These are phyloP conservation scores for Samsoniella hepiali DNA, from an alignment of 2,329 filamentous ascomycete genomes.

Conservation along the genomic window DNA sequence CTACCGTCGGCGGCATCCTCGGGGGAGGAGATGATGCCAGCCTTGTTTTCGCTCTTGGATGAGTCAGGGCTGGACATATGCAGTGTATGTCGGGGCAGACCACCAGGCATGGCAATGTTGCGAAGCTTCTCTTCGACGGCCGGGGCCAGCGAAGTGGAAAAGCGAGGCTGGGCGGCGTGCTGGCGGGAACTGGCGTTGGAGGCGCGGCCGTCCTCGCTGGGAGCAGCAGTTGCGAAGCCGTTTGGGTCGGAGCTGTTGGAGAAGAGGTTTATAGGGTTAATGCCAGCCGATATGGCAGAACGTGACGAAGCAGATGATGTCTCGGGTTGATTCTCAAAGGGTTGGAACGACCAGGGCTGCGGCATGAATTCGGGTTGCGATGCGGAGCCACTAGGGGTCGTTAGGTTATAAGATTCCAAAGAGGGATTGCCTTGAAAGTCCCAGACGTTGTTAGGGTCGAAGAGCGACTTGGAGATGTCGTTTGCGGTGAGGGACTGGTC, in stretches of 20 bases:
- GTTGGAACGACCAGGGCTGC: constrained; percentile 34
- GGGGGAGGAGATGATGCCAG: constrained; percentile 56
- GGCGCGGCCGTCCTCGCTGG: constrained; percentile 25
- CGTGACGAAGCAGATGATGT: constrained; percentile 5
- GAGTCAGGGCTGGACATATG: constrained; percentile 58
- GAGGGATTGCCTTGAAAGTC: constrained; percentile 47
- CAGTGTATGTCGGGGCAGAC: constrained; percentile 58
- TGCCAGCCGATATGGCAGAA: constrained; percentile 31
- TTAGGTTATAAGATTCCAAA: constrained; percentile 43
- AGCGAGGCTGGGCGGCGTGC: constrained; percentile 1
- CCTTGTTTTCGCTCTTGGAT: constrained; percentile 45
- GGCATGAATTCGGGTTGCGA: constrained; percentile 32
- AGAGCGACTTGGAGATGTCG: constrained; percentile 37
- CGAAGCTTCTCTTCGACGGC: constrained; percentile 60
- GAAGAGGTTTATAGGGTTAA: constrained; percentile 28
- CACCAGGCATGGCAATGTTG: constrained; percentile 62
- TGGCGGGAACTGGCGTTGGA: constrained; percentile 9
- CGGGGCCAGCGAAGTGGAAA: constrained; percentile 43
- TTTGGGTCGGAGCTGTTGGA: constrained; percentile 28
- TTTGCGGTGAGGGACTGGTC: constrained; percentile 30
- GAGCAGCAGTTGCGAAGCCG: constrained; percentile 31
- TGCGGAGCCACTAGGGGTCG: constrained; percentile 35
- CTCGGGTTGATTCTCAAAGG: constrained; percentile 33
- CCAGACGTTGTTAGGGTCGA: constrained; percentile 36
- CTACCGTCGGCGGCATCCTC: constrained; percentile 46